phyloP scores from a whole-genome alignment of 2,329 filamentous ascomycete species.

The Epichloe gansuensis region DNA sequence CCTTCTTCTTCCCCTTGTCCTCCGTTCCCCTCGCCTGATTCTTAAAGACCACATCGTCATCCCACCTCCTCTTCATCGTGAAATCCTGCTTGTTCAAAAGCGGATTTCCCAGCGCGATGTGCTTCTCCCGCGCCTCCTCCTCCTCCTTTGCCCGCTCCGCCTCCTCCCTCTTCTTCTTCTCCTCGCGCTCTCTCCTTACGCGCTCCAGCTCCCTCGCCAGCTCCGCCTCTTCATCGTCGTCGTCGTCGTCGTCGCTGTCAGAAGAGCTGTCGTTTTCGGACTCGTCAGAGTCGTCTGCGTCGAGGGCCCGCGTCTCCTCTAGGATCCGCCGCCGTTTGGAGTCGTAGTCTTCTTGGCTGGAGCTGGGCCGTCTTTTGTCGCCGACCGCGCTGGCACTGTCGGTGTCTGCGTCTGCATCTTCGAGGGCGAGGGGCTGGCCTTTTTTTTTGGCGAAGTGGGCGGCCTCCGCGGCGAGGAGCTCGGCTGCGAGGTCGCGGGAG shows the following conservation, averaged over 20 bases:
- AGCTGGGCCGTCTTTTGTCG: constrained; percentile 45
- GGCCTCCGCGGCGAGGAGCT: constrained; percentile 80
- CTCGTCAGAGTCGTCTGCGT: constrained; percentile 55
- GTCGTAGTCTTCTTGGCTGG: constrained; percentile 51
- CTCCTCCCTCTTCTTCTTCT: constrained; percentile 42
- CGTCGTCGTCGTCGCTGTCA: constrained; percentile 41
- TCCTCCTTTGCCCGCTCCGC: constrained; percentile 69
- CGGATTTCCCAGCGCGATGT: constrained; percentile 88
- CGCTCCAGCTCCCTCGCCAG: constrained; percentile 88
- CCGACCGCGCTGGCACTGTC: constrained; percentile 20
- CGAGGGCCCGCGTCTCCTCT: constrained; percentile 77
- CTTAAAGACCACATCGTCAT: constrained; percentile 98
- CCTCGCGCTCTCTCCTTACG: constrained; percentile 63
- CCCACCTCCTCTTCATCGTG: constrained; percentile 85
- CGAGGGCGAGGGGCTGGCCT: constrained; percentile 30
- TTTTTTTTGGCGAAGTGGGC: constrained; percentile 78
- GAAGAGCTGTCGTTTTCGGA: constrained; percentile 40
- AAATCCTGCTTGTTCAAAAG: constrained; percentile 82
- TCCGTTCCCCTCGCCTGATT: constrained; percentile 95
- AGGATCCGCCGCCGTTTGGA: constrained; percentile 77
- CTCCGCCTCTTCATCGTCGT: constrained; percentile 58
- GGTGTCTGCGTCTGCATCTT: constrained; percentile 37
- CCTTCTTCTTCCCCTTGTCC: constrained; percentile 79
- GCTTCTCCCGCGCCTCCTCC: constrained; percentile 68
- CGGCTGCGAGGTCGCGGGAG: constrained; percentile 68